phyloP scores from a whole-genome alignment of 306 rosid species.

The Castanospermum australe region DNA sequence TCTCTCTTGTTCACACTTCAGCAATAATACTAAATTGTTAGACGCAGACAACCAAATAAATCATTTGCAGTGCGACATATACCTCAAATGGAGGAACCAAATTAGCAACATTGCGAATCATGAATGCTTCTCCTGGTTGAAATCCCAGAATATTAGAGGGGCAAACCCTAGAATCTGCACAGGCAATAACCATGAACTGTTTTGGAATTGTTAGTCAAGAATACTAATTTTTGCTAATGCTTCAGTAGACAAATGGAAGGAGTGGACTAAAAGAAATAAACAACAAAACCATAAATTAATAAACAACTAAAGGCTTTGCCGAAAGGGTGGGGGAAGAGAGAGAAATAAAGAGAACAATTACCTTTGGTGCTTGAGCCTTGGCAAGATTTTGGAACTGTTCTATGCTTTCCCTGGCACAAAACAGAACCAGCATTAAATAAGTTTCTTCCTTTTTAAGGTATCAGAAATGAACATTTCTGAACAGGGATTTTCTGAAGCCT shows the following conservation, averaged over 20 bases:
- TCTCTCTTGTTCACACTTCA: conserved; percentile 2
- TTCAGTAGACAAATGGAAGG: conserved; percentile 3
- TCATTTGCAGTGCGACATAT: conserved; percentile 15
- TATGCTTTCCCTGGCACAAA: conserved; percentile 53
- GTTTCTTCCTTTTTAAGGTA: conserved; percentile 6
- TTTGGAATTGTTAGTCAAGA: conserved; percentile 47
- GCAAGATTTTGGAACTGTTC: conserved; percentile 80
- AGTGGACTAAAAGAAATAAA: conserved; percentile 16
- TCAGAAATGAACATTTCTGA: not conserved
- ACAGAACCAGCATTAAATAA: conserved; percentile 26
- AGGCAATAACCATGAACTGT: conserved; percentile 96
- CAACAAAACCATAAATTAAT: not conserved
- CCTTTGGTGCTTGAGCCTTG: conserved; percentile 84
- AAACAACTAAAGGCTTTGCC: conserved; percentile 2
- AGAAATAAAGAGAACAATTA: conserved; percentile 16
- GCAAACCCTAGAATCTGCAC: conserved; percentile 99
- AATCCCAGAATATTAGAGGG: conserved; percentile 87
- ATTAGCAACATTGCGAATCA: conserved; percentile 86
- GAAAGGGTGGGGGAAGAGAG: not conserved
- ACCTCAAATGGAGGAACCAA: conserved; percentile 91
- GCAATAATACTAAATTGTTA: not conserved
- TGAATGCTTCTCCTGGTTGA: conserved; percentile 95
- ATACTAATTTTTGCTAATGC: not conserved
- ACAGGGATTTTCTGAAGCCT: conserved; percentile 34
- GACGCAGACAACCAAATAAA: conserved; percentile 4